Evolutionary conservation across 2,329 filamentous ascomycete species (phyloP).

Genomic region (Pyrenophora seminiperda): DNA sequence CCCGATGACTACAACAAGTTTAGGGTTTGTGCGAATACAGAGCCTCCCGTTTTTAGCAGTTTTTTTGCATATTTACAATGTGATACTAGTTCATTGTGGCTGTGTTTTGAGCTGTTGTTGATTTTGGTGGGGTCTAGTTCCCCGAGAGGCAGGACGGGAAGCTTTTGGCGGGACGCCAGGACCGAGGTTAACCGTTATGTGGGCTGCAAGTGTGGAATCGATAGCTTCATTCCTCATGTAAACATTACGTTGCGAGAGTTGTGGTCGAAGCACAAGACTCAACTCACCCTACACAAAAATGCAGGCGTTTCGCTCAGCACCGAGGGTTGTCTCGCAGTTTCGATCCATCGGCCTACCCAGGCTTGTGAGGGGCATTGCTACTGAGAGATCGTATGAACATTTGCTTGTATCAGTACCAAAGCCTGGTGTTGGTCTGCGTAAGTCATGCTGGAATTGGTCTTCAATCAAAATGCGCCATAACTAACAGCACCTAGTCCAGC

Average conservation of each 20-base stretch:
- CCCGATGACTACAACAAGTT: too few relatives aligned
- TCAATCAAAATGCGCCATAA: background rate
- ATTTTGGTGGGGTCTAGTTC: too few relatives aligned
- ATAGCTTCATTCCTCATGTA: constrained; percentile 1
- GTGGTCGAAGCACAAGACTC: background rate
- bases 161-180: constrained; percentile 9
- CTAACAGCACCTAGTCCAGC: constrained; percentile 67
- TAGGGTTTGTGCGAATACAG: too few relatives aligned
- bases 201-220: too few relatives aligned
- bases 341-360: constrained; percentile 62
- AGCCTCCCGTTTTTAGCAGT: too few relatives aligned
- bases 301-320: constrained; percentile 63
- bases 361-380: constrained; percentile 57
- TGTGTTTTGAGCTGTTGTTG: too few relatives aligned
- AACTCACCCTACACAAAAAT: constrained; percentile 29
- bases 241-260: background rate
- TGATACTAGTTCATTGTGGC: too few relatives aligned
- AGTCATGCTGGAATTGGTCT: constrained; percentile 1
- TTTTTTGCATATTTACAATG: too few relatives aligned
- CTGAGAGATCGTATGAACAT: constrained; percentile 69
- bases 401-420: constrained; percentile 81
- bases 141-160: constrained; percentile 4
- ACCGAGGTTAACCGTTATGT: too few relatives aligned
- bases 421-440: constrained; percentile 90
- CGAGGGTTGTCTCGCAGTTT: constrained; percentile 66